Conservation (phyloP, 805 yeast species). For the Pichia nakasei region DNA sequence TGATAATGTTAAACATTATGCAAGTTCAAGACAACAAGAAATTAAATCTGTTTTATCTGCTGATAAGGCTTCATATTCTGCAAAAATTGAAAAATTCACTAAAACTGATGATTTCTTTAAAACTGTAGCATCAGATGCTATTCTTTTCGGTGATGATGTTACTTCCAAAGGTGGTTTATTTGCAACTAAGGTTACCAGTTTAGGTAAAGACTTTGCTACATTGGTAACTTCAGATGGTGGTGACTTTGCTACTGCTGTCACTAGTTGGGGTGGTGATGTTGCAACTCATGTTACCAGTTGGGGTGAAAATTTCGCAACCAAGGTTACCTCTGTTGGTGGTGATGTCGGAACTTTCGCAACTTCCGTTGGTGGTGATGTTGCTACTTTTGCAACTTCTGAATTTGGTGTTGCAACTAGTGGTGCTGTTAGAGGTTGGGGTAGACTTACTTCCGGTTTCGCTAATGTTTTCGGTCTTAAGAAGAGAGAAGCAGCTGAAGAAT, state of each 20-base stretch:
- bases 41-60: constrained; percentile 1
- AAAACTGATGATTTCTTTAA: constrained; percentile 1
- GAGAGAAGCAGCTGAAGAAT: background rate
- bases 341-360: background rate
- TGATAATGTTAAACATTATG: background rate
- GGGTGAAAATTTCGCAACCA: constrained; percentile 2
- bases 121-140: background rate
- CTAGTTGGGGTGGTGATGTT: background rate
- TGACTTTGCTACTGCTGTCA: background rate
- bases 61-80: constrained; percentile 4
- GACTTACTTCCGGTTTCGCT: background rate
- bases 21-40: constrained; percentile 5
- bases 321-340: constrained; percentile 1
- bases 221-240: constrained; percentile 5
- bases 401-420: constrained; percentile 3
- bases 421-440: constrained; percentile 3
- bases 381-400: background rate
- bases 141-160: constrained; percentile 3
- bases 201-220: constrained; percentile 6
- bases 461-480: background rate
- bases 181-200: constrained; percentile 6
- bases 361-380: background rate
- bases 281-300: background rate
- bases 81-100: background rate
- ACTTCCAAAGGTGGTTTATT: constrained; percentile 5